Percentiles rank a stretch among this genome's conserved stretches.
Conservation (phyloP, 768 basidiomycete genomes). For the Lactarius deliciosus region DNA sequence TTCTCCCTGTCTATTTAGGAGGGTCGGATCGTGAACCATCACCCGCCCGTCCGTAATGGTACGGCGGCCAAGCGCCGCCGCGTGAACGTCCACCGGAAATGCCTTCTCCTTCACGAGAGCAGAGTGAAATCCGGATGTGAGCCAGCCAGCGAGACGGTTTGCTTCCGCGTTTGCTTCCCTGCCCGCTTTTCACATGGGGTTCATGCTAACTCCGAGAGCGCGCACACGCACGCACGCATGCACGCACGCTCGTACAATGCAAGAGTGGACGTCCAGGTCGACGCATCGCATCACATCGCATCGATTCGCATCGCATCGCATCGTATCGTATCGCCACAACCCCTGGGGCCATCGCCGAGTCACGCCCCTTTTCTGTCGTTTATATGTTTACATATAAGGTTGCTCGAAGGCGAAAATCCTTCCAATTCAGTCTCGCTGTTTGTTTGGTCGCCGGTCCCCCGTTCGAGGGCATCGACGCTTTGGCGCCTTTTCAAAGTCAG, state of each 20-base stretch:
- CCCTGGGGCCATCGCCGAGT: slow-evolving; percentile 14
- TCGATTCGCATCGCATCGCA: not conserved
- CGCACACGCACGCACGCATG: not conserved
- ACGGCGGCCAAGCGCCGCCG: slow-evolving; percentile 6
- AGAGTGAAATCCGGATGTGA: slow-evolving; percentile 10
- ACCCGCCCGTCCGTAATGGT: not conserved
- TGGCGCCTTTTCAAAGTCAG: slow-evolving; percentile 13
- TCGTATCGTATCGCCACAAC: slow-evolving; percentile 17
- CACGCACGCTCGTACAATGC: not conserved
- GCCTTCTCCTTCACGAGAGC: slow-evolving; percentile 1
- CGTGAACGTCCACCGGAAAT: slow-evolving; percentile 11
- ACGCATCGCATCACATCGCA: slow-evolving; percentile 3
- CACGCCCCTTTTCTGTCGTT: slow-evolving; percentile 5
- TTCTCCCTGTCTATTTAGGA: not conserved
- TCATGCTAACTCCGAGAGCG: slow-evolving; percentile 13
- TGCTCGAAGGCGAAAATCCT: slow-evolving; percentile 31
- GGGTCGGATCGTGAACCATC: not conserved
- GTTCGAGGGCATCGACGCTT: not conserved
- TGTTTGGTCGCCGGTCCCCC: slow-evolving; percentile 26
- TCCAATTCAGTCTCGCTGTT: slow-evolving; percentile 28
- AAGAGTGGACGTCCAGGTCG: not conserved
- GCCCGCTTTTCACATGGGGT: slow-evolving; percentile 14
- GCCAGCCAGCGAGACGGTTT: slow-evolving; percentile 8
- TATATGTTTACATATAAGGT: slow-evolving; percentile 26
- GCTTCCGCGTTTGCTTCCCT: slow-evolving; percentile 12